These are phyloP conservation scores for Xylaria telfairii DNA, from an alignment of 495 filamentous ascomycete genomes.

Conservation along the genomic window DNA sequence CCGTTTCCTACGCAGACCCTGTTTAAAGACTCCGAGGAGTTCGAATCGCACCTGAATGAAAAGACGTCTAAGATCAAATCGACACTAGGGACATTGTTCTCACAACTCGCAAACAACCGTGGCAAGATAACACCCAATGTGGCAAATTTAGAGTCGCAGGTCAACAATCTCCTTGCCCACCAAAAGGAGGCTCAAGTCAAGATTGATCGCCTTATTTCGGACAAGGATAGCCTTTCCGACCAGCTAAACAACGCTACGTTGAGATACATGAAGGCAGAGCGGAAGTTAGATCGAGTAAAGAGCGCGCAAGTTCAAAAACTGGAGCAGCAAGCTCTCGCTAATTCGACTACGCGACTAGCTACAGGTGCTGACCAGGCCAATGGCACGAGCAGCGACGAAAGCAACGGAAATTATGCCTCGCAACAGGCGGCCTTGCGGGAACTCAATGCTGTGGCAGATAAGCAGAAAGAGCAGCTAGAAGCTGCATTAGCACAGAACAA, in stretches of 20 bases:
- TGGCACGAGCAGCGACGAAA: slow-evolving; percentile 60
- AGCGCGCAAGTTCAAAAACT: slow-evolving; percentile 90
- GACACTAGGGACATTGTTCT: slow-evolving; percentile 50
- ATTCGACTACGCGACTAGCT: slow-evolving; percentile 57
- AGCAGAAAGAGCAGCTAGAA: slow-evolving; percentile 87
- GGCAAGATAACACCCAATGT: slow-evolving; percentile 66
- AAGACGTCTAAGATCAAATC: slow-evolving; percentile 55
- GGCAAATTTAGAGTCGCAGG: slow-evolving; percentile 71
- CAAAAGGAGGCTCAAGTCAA: slow-evolving; percentile 83
- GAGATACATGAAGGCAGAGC: slow-evolving; percentile 92
- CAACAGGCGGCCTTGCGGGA: slow-evolving; percentile 67
- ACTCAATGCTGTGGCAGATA: slow-evolving; percentile 72
- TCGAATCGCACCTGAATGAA: slow-evolving; percentile 77
- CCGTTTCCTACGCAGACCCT: slow-evolving; percentile 66
- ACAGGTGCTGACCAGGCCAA: slow-evolving; percentile 56
- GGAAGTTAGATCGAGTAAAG: slow-evolving; percentile 85
- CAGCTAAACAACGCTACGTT: slow-evolving; percentile 84
- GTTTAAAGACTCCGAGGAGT: slow-evolving; percentile 71
- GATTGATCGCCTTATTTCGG: slow-evolving; percentile 73
- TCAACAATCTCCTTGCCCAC: slow-evolving; percentile 74
- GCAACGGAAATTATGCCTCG: slow-evolving; percentile 68
- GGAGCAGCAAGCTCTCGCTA: slow-evolving; percentile 83
- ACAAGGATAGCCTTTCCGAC: slow-evolving; percentile 83
- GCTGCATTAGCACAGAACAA: slow-evolving; percentile 80
- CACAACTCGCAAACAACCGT: slow-evolving; percentile 45